Percentiles rank a stretch among this genome's conserved stretches.
Conservation (phyloP, 1,284 basidiomycete genomes). For the Hortiboletus rubellus region DNA sequence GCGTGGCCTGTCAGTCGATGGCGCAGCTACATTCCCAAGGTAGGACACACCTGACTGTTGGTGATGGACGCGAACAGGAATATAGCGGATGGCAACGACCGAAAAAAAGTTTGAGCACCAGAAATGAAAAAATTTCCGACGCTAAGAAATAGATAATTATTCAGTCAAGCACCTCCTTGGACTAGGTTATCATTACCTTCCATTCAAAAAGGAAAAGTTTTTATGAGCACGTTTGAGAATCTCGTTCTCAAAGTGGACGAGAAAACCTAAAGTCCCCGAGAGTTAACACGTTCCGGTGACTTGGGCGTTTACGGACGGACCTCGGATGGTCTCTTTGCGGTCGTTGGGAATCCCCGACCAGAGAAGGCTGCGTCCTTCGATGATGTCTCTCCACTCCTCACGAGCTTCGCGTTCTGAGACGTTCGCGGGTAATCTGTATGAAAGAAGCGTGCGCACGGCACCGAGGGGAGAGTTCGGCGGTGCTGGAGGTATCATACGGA, state of each 20-base stretch:
- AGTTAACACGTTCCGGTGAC: neutral
- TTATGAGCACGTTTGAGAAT: constrained; percentile 87
- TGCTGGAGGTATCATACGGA: constrained; percentile 74
- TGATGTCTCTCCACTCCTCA: constrained; percentile 88
- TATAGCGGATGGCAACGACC: constrained; percentile 90
- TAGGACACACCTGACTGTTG: constrained; percentile 54
- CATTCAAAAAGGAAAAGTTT: constrained; percentile 87
- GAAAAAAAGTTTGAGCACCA: constrained; percentile 83
- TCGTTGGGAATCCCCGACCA: constrained; percentile 93
- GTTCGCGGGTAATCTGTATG: constrained; percentile 75
- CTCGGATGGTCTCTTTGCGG: constrained; percentile 88
- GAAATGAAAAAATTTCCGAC: constrained; percentile 90
- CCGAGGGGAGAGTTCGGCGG: constrained; percentile 59
- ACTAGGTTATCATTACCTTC: constrained; percentile 52
- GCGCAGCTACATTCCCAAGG: constrained; percentile 11
- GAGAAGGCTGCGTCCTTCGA: constrained; percentile 83
- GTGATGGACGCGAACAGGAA: constrained; percentile 95
- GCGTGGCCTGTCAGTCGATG: constrained; percentile 19
- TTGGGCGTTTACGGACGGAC: constrained; percentile 39
- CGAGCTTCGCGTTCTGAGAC: constrained; percentile 75
- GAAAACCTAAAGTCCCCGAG: constrained; percentile 58
- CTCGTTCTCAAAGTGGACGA: constrained; percentile 89
- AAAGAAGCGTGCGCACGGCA: constrained; percentile 74
- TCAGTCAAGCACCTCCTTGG: constrained; percentile 9
- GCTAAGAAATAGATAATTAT: constrained; percentile 38